Base-by-base conservation (phyloP, 495 filamentous ascomycete genomes). In the Neurospora sp. region DNA sequence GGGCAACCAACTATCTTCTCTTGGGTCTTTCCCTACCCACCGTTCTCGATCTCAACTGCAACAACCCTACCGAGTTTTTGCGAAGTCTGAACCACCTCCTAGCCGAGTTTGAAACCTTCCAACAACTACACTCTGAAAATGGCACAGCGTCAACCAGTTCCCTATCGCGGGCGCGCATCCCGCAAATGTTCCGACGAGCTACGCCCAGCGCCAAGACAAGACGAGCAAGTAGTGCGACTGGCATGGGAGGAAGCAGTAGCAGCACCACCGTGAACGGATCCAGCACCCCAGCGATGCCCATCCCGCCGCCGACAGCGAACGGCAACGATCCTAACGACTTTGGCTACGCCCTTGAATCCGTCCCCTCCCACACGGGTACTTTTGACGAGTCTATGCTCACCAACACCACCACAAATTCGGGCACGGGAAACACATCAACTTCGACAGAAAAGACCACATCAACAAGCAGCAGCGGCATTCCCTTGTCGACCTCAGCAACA, bases 21-120 rank as follows among this genome's bases (percentile, higher is more conserved):
- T 91, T 99, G 9, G 96, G 96, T 54, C 88, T 97, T 73, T 98
- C 95, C 1, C 87, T 99, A 4, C 95, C 96, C 3, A 89, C 90
- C 6, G 90, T 98, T 39, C 88, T 96, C 71, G 96, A 99, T 77
- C 88, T 97, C 72, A 94, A 94, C 79, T 87, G 89, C 39, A 86
- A 89, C 62, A 92, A 88, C 8, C 85, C 94, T 0, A 82, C 88
- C 74, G 96, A 99, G 74, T 98, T 96, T 80, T 88, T 99, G 13
- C 90, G 91, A 76, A 90, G 93, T 19, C 89, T 98, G 36, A 94
- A 97, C 79, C 89, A 92, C 36, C 90, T 99, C 19, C 87, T 99
- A 28, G 77, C 88, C 45, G 96, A 99, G 82, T 99, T 97, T 81
- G 96, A 99, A 77, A 86, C 93, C 38, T 98, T 94, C 83, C 93